Conservation (phyloP, 164 flowering plant genomes). For the Cinnamomum chago region DNA sequence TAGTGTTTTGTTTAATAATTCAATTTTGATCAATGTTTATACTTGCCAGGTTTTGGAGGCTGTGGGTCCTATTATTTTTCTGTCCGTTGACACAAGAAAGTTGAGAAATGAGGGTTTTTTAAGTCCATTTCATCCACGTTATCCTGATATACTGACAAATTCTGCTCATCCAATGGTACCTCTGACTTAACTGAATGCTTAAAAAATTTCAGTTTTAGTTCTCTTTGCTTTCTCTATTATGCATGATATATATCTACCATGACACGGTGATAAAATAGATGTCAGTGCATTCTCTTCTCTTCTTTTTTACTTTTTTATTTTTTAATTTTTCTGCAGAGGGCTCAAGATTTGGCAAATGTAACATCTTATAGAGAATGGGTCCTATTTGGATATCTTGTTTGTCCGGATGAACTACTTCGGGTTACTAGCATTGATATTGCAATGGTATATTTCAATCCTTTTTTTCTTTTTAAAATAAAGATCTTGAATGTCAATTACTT, state of each 20-base stretch:
- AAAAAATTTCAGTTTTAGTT: neutral
- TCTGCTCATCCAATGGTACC: slow-evolving; percentile 98
- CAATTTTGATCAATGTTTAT: slow-evolving; percentile 3
- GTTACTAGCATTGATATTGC: slow-evolving; percentile 99
- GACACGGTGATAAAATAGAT: neutral
- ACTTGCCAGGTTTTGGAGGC: slow-evolving; percentile 86
- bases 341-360: slow-evolving; percentile 96
- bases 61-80: slow-evolving; percentile 85
- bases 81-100: slow-evolving; percentile 91
- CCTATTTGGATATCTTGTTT: slow-evolving; percentile 90
- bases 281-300: neutral
- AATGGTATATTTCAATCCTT: slow-evolving; percentile 42
- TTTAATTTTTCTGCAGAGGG: slow-evolving; percentile 53
- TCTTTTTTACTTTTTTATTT: neutral
- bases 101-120: slow-evolving; percentile 97
- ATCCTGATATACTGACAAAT: slow-evolving; percentile 97
- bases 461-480: neutral
- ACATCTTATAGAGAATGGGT: slow-evolving; percentile 94
- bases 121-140: slow-evolving; percentile 98
- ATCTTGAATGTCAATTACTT: neutral
- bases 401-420: slow-evolving; percentile 97
- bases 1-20: no score
- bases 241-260: neutral
- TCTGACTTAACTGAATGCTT: slow-evolving; percentile 2
- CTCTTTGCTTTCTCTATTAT: neutral